These are phyloP conservation scores for Stylonectria norvegica DNA, from an alignment of 2,329 filamentous ascomycete genomes.

Conservation along the genomic window DNA sequence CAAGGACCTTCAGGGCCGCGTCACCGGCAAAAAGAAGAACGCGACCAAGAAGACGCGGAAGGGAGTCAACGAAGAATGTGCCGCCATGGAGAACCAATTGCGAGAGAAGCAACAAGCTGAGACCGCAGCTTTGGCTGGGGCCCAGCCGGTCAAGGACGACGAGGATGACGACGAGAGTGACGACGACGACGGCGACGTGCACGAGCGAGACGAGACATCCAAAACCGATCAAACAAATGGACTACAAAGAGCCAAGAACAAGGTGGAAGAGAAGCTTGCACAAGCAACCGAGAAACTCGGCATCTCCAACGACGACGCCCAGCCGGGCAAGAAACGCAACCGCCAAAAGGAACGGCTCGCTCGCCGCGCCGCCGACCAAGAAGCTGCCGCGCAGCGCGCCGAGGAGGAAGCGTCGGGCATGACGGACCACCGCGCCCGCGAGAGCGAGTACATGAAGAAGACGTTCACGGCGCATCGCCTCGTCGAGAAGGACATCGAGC, in stretches of 20 bases:
- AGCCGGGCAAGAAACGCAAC: conserved; percentile 69
- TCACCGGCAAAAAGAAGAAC: conserved; percentile 95
- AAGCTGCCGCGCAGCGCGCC: conserved; percentile 64
- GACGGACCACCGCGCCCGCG: conserved; percentile 68
- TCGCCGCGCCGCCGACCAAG: conserved; percentile 79
- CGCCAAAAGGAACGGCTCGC: conserved; percentile 89
- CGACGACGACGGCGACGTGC: conserved; percentile 15
- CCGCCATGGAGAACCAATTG: conserved; percentile 62
- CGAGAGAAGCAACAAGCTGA: conserved; percentile 66
- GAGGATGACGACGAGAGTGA: conserved; percentile 15
- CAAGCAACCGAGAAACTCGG: conserved; percentile 22
- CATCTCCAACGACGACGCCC: conserved; percentile 11
- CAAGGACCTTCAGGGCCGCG: conserved; percentile 76
- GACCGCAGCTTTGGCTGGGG: conserved; percentile 41
- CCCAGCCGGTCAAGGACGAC: conserved; percentile 21
- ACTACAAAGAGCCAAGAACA: conserved; percentile 4
- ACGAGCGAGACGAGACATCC: conserved; percentile 9
- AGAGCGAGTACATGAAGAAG: conserved; percentile 66
- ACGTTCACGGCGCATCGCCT: conserved; percentile 63
- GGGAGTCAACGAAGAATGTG: conserved; percentile 73
- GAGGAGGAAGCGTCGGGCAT: conserved; percentile 71
- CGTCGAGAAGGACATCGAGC: conserved; percentile 72
- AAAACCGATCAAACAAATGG: conserved; percentile 1
- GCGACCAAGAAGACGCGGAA: conserved; percentile 84
- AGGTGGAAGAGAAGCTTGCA: conserved; percentile 15